Conservation (phyloP, 1,284 basidiomycete genomes). For the Retiboletus fuscus region DNA sequence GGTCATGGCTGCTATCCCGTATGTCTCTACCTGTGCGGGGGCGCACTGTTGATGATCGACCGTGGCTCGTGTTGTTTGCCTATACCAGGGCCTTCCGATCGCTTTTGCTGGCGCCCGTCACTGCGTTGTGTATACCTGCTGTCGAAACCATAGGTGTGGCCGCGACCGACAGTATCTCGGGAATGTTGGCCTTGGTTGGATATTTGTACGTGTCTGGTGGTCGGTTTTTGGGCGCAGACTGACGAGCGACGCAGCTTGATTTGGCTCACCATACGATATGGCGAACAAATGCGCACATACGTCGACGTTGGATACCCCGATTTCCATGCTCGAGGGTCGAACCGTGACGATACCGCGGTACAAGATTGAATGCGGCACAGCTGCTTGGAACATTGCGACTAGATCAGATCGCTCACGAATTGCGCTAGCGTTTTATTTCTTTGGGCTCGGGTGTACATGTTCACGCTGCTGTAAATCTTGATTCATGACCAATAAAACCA, state of each 20-base stretch:
- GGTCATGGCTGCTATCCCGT: conserved; percentile 60
- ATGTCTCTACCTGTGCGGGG: conserved; percentile 8
- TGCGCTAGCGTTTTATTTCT: not conserved
- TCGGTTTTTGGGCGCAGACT: not conserved
- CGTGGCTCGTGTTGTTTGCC: conserved; percentile 12
- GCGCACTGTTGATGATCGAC: not conserved
- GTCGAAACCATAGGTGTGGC: conserved; percentile 66
- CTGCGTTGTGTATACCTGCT: conserved; percentile 50
- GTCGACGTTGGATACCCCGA: conserved; percentile 7
- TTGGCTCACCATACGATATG: conserved; percentile 56
- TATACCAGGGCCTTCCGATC: conserved; percentile 57
- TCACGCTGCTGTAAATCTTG: not conserved
- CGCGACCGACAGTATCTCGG: conserved; percentile 61
- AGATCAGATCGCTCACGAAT: not conserved
- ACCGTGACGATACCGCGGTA: not conserved
- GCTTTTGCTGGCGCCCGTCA: conserved; percentile 45
- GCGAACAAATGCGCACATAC: not conserved
- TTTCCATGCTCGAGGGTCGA: not conserved
- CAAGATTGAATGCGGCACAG: not conserved
- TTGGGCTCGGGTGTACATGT: too few species aligned
- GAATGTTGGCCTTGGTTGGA: conserved; percentile 56
- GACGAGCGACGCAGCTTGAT: conserved; percentile 50
- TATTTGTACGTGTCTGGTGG: conserved; percentile 53
- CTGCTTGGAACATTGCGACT: not conserved
- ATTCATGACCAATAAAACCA: not conserved